phyloP scores from a whole-genome alignment of 495 filamentous ascomycete species.

The Aspergillus biplanus region DNA sequence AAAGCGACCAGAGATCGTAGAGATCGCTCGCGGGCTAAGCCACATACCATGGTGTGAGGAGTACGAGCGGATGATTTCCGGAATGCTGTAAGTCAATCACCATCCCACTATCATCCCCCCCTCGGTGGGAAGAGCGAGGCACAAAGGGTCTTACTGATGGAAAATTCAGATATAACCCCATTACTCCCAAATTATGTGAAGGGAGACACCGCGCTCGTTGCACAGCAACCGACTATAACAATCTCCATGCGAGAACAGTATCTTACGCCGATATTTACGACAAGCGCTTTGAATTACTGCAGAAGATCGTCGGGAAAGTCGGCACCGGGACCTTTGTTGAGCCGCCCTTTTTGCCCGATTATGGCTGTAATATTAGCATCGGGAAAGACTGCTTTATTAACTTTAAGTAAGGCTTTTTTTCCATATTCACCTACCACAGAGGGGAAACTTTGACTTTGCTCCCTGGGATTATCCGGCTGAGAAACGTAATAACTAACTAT shows the following conservation, averaged over 20 bases:
- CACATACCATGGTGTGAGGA: slow-evolving; percentile 44
- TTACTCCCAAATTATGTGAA: slow-evolving; percentile 41
- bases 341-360: slow-evolving; percentile 56
- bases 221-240: slow-evolving; percentile 52
- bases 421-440: background rate
- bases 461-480: background rate
- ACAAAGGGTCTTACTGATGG: background rate
- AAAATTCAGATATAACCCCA: slow-evolving; percentile 45
- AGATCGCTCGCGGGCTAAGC: slow-evolving; percentile 42
- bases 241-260: slow-evolving; percentile 44
- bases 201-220: slow-evolving; percentile 51
- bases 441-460: background rate
- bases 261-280: slow-evolving; percentile 39
- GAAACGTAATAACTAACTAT: background rate
- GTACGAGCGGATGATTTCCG: slow-evolving; percentile 57
- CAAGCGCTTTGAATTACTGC: slow-evolving; percentile 40
- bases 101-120: slow-evolving; percentile 1
- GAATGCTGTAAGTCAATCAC: slow-evolving; percentile 45
- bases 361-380: slow-evolving; percentile 57
- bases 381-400: slow-evolving; percentile 56
- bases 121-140: background rate
- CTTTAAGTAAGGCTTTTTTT: slow-evolving; percentile 46
- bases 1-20: slow-evolving; percentile 51
- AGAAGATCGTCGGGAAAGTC: slow-evolving; percentile 45
- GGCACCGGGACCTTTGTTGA: slow-evolving; percentile 53